Conservation (phyloP, 768 basidiomycete species). For the Nevesoporus exiguus region DNA sequence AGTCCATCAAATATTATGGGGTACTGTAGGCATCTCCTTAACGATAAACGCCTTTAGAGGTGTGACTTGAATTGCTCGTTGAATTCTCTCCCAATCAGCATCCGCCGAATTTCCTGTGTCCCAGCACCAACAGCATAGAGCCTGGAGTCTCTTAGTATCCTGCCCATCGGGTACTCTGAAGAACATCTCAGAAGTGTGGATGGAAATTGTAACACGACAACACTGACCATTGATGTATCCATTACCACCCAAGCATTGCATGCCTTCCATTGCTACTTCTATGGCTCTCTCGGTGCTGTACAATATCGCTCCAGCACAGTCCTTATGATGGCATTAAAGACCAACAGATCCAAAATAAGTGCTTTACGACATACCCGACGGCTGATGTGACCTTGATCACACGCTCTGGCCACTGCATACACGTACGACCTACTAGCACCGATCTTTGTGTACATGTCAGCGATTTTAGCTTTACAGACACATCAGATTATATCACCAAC, state of each 20-base stretch:
- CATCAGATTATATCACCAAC: not conserved
- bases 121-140: constrained; percentile 96
- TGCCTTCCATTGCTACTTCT: constrained; percentile 85
- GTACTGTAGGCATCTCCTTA: not conserved
- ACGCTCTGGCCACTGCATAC: constrained; percentile 88
- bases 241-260: constrained; percentile 94
- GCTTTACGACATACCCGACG: constrained; percentile 52
- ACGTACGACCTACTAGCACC: constrained; percentile 87
- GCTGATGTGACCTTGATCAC: constrained; percentile 76
- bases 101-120: constrained; percentile 91
- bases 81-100: constrained; percentile 93
- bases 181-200: not conserved
- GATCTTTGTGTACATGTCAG: constrained; percentile 94
- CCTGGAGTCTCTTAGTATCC: constrained; percentile 82
- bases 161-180: constrained; percentile 84
- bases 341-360: not conserved
- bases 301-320: constrained; percentile 92
- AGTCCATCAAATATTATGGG: not conserved
- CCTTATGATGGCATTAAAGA: constrained; percentile 45
- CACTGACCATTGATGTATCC: constrained; percentile 88
- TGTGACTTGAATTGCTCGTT: constrained; percentile 57
- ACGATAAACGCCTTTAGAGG: not conserved
- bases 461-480: constrained; percentile 60
- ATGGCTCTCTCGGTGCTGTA: constrained; percentile 92
- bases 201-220: not conserved